phyloP scores from a whole-genome alignment of 306 rosid genomes.

The Quercus dentata region DNA sequence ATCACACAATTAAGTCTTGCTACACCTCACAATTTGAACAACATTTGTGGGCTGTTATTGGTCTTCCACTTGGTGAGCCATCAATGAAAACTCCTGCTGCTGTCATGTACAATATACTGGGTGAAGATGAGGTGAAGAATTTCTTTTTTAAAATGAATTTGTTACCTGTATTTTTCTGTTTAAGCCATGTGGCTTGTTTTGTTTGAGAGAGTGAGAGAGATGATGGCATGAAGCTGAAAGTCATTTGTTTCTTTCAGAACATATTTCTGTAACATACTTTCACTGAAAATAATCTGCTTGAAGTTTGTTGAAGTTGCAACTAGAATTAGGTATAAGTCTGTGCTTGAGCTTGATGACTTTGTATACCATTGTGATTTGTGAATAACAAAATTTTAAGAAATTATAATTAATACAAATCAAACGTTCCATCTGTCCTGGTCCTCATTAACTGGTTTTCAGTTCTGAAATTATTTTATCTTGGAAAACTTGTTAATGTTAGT shows the following conservation, averaged over 20 bases:
- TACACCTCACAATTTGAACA: conserved; percentile 69
- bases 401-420: too few relatives aligned
- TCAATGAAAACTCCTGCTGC: conserved; percentile 90
- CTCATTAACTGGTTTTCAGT: too few relatives aligned
- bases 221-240: neutral
- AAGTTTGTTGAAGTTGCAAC: neutral
- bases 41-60: conserved; percentile 90
- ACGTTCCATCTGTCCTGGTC: neutral
- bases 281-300: neutral
- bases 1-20: conserved; percentile 58
- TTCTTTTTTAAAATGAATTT: neutral
- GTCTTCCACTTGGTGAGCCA: conserved; percentile 94
- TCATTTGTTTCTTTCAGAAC: neutral
- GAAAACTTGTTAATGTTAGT: neutral
- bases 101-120: conserved; percentile 79
- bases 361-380: neutral
- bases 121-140: conserved; percentile 77
- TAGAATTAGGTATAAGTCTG: neutral
- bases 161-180: neutral
- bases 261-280: neutral
- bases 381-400: neutral
- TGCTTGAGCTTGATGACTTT: neutral
- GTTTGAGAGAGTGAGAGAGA: neutral
- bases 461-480: neutral
- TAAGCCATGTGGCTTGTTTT: neutral